phyloP scores from a whole-genome alignment of 2,329 filamentous ascomycete genomes.

The Diplodia mutila region DNA sequence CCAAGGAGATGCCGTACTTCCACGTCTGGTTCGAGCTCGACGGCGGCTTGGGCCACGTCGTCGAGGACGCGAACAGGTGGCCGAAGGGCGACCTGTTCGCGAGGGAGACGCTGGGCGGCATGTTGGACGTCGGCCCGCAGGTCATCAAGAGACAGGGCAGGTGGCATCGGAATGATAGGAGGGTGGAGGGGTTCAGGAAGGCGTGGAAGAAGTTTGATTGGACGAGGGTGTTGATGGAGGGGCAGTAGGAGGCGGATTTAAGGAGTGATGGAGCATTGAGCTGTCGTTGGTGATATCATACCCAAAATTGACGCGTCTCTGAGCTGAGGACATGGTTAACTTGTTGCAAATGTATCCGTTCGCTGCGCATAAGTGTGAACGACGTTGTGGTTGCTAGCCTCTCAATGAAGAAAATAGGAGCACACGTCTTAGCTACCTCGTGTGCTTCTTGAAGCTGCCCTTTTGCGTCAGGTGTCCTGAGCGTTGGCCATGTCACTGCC shows the following conservation, averaged over 20 bases:
- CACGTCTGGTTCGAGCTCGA: slow-evolving; percentile 94
- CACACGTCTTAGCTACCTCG: background rate
- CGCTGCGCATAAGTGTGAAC: background rate
- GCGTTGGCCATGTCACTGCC: background rate
- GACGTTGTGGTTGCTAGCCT: background rate
- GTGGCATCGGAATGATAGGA: slow-evolving; percentile 71
- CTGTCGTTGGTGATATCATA: background rate
- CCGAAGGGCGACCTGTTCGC: slow-evolving; percentile 91
- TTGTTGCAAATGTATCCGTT: background rate
- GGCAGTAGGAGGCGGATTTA: slow-evolving; percentile 29
- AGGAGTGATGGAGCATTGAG: background rate
- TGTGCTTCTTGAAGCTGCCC: background rate
- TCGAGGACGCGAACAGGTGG: slow-evolving; percentile 85
- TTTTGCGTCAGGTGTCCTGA: too few species aligned
- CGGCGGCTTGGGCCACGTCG: slow-evolving; percentile 87
- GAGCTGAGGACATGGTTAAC: background rate
- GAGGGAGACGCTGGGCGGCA: slow-evolving; percentile 86
- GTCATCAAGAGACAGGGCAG: slow-evolving; percentile 87
- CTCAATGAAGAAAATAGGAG: background rate
- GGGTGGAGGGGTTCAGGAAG: slow-evolving; percentile 79
- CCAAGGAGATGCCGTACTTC: slow-evolving; percentile 98
- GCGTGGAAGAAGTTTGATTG: slow-evolving; percentile 94
- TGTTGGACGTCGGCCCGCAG: slow-evolving; percentile 81
- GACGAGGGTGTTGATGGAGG: slow-evolving; percentile 65
- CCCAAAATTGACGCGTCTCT: background rate